Evolutionary conservation across 1,284 basidiomycete genomes (phyloP).

Genomic region (Ganoderma boninense): DNA sequence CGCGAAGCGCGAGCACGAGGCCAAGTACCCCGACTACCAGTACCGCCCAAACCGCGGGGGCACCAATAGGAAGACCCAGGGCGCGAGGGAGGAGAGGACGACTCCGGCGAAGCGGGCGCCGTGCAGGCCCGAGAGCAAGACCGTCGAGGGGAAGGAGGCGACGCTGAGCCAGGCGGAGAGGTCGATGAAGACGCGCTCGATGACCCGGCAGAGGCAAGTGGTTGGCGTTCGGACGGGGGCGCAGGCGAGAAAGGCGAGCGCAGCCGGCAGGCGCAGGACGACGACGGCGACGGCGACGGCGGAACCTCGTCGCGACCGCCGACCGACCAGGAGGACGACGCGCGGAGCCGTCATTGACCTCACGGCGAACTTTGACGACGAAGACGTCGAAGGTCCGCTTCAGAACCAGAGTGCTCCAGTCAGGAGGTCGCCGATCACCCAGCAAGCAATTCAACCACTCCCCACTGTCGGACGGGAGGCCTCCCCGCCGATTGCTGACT

Average conservation of each 20-base stretch:
- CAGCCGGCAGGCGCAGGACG: neutral
- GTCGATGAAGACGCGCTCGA: neutral
- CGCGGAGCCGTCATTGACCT: neutral
- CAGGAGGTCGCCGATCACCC: neutral
- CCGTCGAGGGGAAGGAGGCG: neutral
- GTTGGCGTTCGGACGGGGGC: neutral
- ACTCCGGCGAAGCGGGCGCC: neutral
- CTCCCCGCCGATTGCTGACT: too few relatives aligned
- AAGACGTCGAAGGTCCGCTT: neutral
- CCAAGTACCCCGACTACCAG: conserved; percentile 7
- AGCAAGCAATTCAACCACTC: neutral
- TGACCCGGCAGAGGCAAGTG: neutral
- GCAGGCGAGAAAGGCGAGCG: neutral
- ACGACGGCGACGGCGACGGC: neutral
- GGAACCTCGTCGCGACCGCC: neutral
- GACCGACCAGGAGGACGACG: neutral
- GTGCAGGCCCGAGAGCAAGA: neutral
- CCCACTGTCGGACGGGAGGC: too few relatives aligned
- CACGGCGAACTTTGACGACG: neutral
- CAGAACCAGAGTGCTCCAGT: neutral
- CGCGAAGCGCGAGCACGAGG: conserved; percentile 7
- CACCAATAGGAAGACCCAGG: too few relatives aligned
- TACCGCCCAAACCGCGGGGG: neutral
- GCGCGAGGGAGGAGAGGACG: neutral
- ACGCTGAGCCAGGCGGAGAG: neutral